Conservation (phyloP, 75 land plant genomes). For the Chamaecyparis obtusa region DNA sequence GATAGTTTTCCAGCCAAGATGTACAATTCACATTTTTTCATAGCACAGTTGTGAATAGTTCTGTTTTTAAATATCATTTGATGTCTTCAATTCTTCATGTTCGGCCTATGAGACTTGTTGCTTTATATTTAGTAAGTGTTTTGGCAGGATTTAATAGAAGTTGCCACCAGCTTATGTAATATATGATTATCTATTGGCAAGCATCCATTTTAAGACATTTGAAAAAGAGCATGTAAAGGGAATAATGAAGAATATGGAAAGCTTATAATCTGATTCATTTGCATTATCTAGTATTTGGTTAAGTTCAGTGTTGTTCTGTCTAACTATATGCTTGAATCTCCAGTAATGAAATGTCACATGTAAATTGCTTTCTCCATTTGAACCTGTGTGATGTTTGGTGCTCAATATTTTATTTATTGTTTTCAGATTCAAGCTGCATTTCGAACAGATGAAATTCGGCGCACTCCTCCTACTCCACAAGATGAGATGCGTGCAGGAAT, state of each 20-base stretch:
- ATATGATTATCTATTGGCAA: neutral
- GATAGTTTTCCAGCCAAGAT: neutral
- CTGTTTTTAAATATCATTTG: neutral
- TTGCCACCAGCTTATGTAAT: neutral
- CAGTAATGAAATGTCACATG: neutral
- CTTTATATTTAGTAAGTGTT: neutral
- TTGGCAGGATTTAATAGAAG: neutral
- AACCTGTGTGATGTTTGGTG: conserved; percentile 3
- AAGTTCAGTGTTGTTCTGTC: neutral
- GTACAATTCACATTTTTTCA: neutral
- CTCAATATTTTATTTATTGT: neutral
- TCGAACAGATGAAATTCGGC: conserved; percentile 95
- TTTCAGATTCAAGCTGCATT: conserved; percentile 97
- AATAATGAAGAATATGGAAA: neutral
- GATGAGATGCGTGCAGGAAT: conserved; percentile 99
- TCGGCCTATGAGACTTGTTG: neutral
- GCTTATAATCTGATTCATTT: conserved; percentile 1
- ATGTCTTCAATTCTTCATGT: neutral
- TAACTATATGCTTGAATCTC: neutral
- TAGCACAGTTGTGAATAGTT: neutral
- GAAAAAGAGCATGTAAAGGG: neutral
- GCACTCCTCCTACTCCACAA: conserved; percentile 95
- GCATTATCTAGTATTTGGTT: neutral
- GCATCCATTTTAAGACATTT: neutral
- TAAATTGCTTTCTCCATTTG: conserved; percentile 5